phyloP scores from a whole-genome alignment of 768 basidiomycete genomes.

The Strobilomyces dryophilus region DNA sequence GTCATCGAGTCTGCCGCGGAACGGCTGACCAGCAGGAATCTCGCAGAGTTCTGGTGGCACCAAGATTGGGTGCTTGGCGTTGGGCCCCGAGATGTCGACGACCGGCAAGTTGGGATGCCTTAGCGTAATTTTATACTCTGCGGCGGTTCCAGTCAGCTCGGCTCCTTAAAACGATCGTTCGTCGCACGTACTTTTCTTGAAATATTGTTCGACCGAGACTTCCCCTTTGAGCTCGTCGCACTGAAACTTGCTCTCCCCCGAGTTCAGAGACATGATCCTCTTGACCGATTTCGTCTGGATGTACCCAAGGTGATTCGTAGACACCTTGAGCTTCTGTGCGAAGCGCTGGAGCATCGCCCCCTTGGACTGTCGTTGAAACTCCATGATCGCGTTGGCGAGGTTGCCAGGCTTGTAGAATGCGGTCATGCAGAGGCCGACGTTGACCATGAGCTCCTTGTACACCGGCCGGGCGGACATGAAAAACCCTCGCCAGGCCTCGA shows the following conservation, averaged over 20 bases:
- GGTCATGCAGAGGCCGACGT: conserved; percentile 51
- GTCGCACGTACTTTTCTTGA: conserved; percentile 48
- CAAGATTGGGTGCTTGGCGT: conserved; percentile 30
- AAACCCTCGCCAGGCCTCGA: conserved; percentile 47
- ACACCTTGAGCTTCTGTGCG: conserved; percentile 52
- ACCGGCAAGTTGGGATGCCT: conserved; percentile 49
- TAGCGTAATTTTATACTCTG: conserved; percentile 59
- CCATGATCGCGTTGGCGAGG: conserved; percentile 53
- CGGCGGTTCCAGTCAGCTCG: conserved; percentile 4
- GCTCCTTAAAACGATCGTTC: not conserved
- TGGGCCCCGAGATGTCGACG: conserved; percentile 46
- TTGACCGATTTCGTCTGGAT: conserved; percentile 46
- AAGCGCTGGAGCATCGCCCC: conserved; percentile 46
- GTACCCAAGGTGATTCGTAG: conserved; percentile 53
- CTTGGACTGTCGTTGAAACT: conserved; percentile 40
- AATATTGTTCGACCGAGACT: conserved; percentile 62
- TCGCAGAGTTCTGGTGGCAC: conserved; percentile 72
- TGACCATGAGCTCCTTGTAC: conserved; percentile 48
- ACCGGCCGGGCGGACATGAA: conserved; percentile 49
- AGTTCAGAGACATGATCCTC: conserved; percentile 35
- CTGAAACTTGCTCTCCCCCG: conserved; percentile 49
- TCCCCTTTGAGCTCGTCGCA: conserved; percentile 50
- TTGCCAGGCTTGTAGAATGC: conserved; percentile 58
- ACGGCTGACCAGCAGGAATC: conserved; percentile 56
- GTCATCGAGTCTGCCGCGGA: conserved; percentile 57